Evolutionary conservation across 2,329 filamentous ascomycete species (phyloP).

Genomic region (Xylaria sp.): DNA sequence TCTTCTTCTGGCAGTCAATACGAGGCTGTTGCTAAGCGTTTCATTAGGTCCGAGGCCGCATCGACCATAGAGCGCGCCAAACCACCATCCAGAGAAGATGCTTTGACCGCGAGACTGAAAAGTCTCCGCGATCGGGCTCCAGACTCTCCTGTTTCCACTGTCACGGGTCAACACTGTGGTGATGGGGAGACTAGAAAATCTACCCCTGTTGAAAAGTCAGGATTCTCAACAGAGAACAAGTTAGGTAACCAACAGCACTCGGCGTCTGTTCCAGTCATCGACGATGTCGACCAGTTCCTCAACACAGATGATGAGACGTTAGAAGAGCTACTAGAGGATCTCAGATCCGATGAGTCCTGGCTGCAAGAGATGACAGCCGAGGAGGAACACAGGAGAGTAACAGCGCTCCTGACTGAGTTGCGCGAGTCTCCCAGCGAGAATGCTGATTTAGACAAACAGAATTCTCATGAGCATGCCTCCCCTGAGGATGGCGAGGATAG

Average conservation of each 20-base stretch:
- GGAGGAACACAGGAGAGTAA: slow-evolving; percentile 32
- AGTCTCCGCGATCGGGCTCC: slow-evolving; percentile 41
- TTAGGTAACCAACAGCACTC: slow-evolving; percentile 6
- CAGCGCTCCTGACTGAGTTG: slow-evolving; percentile 32
- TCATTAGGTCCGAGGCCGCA: slow-evolving; percentile 20
- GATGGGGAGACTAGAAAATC: slow-evolving; percentile 15
- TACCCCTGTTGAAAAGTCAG: slow-evolving; percentile 6
- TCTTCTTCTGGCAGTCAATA: background rate
- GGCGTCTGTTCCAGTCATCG: slow-evolving; percentile 9
- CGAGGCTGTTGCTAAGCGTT: slow-evolving; percentile 25
- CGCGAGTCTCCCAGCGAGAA: slow-evolving; percentile 19
- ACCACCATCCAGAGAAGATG: slow-evolving; percentile 45
- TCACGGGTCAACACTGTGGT: slow-evolving; percentile 7
- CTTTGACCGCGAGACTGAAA: slow-evolving; percentile 47
- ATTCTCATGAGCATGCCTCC: background rate
- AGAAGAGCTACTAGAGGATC: slow-evolving; percentile 46
- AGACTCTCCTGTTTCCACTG: slow-evolving; percentile 19
- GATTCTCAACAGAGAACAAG: background rate
- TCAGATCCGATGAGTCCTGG: slow-evolving; percentile 33
- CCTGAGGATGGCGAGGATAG: background rate
- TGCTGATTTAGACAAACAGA: slow-evolving; percentile 6
- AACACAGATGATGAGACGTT: slow-evolving; percentile 48
- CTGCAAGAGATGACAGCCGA: slow-evolving; percentile 32
- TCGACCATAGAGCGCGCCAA: slow-evolving; percentile 40
- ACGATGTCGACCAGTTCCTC: slow-evolving; percentile 37